Conservation (phyloP, 495 filamentous ascomycete genomes). For the Aspergillus sclerotiicarbonarius region DNA sequence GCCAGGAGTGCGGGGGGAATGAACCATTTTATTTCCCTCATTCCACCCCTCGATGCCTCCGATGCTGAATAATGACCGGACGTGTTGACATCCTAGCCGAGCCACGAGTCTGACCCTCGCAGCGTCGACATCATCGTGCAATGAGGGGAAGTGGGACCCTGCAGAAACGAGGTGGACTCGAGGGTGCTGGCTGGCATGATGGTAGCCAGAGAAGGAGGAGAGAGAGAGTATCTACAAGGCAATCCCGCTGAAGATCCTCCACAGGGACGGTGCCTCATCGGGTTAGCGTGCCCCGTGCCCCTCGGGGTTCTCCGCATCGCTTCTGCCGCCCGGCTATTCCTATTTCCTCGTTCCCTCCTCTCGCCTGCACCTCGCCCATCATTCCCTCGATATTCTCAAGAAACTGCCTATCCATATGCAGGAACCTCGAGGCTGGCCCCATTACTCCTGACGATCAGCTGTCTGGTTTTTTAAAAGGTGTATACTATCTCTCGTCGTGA, state of each 20-base stretch:
- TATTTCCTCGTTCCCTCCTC: background rate
- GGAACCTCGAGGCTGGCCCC: background rate
- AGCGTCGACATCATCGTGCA: background rate
- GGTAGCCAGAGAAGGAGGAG: background rate
- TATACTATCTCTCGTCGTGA: background rate
- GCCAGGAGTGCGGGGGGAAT: background rate
- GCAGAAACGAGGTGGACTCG: background rate
- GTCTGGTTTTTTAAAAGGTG: background rate
- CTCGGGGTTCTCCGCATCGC: constrained; percentile 28
- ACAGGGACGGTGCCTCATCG: background rate
- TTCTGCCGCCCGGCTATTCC: background rate
- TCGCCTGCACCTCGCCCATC: background rate
- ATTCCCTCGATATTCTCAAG: background rate
- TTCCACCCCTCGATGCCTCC: background rate
- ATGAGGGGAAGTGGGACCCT: constrained; percentile 2
- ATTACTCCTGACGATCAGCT: background rate
- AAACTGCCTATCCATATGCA: background rate
- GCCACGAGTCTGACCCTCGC: constrained; percentile 4
- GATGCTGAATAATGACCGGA: background rate
- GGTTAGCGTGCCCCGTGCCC: constrained; percentile 10
- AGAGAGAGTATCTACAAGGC: constrained; percentile 1
- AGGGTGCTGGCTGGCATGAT: background rate
- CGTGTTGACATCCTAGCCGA: constrained; percentile 2
- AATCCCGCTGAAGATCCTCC: constrained; percentile 25
- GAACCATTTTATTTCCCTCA: constrained; percentile 1